Percentiles rank a stretch among this genome's conserved stretches.
Conservation (phyloP, 768 basidiomycete species). For the Lactarius vividus region DNA sequence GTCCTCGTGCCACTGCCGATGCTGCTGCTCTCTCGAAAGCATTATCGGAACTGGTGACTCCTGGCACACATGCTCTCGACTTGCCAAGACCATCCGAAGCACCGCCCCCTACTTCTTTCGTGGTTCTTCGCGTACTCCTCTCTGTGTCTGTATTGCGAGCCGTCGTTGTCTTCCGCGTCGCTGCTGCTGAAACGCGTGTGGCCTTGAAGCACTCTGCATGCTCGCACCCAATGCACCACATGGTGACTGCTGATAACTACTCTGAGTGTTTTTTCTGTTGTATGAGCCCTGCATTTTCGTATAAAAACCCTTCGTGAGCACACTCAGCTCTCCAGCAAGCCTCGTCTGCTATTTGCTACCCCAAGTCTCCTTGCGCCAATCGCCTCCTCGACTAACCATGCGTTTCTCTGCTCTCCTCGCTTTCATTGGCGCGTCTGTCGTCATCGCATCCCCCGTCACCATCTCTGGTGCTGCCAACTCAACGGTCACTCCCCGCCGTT, state of each 20-base stretch:
- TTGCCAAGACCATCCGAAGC: too few species aligned
- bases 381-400: background rate
- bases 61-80: background rate
- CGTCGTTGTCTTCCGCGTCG: background rate
- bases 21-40: background rate
- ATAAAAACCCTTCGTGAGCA: background rate
- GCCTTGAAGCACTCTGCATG: background rate
- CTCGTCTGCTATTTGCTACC: background rate
- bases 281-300: background rate
- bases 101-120: background rate
- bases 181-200: background rate
- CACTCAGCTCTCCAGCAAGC: constrained; percentile 4
- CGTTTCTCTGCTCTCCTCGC: constrained; percentile 31
- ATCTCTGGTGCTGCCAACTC: constrained; percentile 23
- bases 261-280: background rate
- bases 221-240: background rate
- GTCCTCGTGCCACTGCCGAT: background rate
- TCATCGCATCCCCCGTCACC: constrained; percentile 32
- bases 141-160: background rate
- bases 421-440: constrained; percentile 33
- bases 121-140: background rate
- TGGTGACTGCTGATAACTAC: background rate
- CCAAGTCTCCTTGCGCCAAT: background rate
- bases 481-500: constrained; percentile 6
- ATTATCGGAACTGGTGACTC: background rate